phyloP scores from a whole-genome alignment of 139 green algal genomes.

The Coccomyxa sp. region DNA sequence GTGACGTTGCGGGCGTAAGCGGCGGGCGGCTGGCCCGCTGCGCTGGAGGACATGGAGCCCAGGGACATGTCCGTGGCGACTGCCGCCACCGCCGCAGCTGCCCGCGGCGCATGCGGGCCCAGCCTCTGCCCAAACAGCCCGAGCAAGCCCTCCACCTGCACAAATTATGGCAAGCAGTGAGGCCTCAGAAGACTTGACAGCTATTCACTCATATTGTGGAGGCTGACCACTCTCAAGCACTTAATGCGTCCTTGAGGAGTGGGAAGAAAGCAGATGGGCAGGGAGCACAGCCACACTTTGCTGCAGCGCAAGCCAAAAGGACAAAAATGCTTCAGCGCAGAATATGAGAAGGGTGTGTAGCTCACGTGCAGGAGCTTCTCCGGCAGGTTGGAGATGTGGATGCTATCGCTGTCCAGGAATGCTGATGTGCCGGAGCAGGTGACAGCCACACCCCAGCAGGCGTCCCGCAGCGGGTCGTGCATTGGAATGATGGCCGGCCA shows the following conservation, averaged over 20 bases:
- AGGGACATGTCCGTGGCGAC: not conserved
- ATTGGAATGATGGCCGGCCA: constrained; percentile 71
- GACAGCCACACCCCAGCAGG: constrained; percentile 47
- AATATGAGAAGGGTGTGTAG: not conserved
- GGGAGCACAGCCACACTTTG: too few relatives aligned
- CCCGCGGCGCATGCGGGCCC: constrained; percentile 18
- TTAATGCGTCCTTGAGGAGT: not conserved
- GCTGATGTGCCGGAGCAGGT: not conserved
- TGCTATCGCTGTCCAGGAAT: constrained; percentile 43
- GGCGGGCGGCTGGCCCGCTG: not conserved
- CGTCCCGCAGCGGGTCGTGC: constrained; percentile 68
- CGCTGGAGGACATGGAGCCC: not conserved
- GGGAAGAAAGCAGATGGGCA: not conserved
- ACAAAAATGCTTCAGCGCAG: too few relatives aligned
- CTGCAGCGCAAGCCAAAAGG: too few relatives aligned
- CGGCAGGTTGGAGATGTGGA: constrained; percentile 38
- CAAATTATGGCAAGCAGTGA: too few relatives aligned
- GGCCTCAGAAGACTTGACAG: too few relatives aligned
- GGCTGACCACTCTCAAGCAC: too few relatives aligned
- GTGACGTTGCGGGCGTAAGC: not conserved
- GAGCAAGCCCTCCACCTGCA: constrained; percentile 43
- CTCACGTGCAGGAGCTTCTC: not conserved
- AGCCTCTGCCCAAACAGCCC: constrained; percentile 50
- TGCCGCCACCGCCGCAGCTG: constrained; percentile 27
- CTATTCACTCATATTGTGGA: too few relatives aligned